Conservation (phyloP, 2,329 filamentous ascomycete species). For the Talaromyces sp. region DNA sequence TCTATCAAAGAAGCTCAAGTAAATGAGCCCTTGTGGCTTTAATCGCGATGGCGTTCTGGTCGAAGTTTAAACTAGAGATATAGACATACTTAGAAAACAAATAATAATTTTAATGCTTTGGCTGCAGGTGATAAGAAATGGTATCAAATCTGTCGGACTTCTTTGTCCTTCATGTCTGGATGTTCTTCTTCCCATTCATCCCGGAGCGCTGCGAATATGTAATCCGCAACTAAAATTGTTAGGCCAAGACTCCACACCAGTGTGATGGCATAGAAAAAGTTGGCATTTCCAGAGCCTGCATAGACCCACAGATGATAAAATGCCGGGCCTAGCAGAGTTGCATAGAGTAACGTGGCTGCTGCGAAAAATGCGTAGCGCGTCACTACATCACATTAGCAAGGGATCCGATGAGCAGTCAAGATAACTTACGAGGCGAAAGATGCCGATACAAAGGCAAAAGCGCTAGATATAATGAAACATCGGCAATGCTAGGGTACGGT, state of each 20-base stretch:
- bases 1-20: slow-evolving; percentile 41
- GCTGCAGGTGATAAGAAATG: not conserved
- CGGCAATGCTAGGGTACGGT: slow-evolving; percentile 88
- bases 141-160: slow-evolving; percentile 71
- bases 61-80: not conserved
- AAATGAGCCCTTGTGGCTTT: not conserved
- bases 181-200: slow-evolving; percentile 93
- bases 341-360: slow-evolving; percentile 76
- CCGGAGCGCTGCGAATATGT: slow-evolving; percentile 78
- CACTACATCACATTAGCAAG: slow-evolving; percentile 43
- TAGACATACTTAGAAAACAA: not conserved
- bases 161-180: slow-evolving; percentile 83
- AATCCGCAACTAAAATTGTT: slow-evolving; percentile 78
- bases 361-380: slow-evolving; percentile 92
- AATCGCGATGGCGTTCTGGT: not conserved
- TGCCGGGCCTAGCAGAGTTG: slow-evolving; percentile 80
- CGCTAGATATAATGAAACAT: slow-evolving; percentile 79
- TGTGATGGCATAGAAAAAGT: slow-evolving; percentile 99
- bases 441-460: slow-evolving; percentile 84
- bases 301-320: slow-evolving; percentile 99
- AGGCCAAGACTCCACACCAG: slow-evolving; percentile 94
- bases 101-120: not conserved
- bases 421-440: slow-evolving; percentile 66
- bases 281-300: slow-evolving; percentile 93
- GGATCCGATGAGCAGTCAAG: not conserved